Percentiles rank a stretch among this genome's conserved stretches.
Evolutionary conservation across 169 alveolate genomes (phyloP).

Genomic region (Prorocentrum cordatum): DNA sequence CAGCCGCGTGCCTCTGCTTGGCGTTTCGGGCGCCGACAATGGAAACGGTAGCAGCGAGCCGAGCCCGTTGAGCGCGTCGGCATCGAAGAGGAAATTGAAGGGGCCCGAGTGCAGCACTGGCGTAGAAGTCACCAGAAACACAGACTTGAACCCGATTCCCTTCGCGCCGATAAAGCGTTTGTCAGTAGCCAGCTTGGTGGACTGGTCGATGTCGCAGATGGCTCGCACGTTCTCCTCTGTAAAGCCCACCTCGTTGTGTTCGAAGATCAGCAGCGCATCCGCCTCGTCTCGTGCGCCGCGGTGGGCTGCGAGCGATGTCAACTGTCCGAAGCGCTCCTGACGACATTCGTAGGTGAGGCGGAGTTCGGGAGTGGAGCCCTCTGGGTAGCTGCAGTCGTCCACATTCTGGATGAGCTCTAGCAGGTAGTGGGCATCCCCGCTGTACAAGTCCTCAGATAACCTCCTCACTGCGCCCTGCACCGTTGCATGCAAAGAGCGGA

Average conservation of each 20-base stretch:
- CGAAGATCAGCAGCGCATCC: slow-evolving; percentile 27
- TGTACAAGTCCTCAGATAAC: slow-evolving; percentile 35
- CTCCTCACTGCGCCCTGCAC: slow-evolving; percentile 33
- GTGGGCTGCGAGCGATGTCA: neutral
- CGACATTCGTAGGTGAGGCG: slow-evolving; percentile 7
- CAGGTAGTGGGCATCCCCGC: slow-evolving; percentile 47
- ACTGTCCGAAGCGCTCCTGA: neutral
- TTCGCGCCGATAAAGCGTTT: slow-evolving; percentile 42
- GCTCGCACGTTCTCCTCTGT: slow-evolving; percentile 43
- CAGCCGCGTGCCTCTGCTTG: slow-evolving; percentile 2
- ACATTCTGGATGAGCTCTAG: slow-evolving; percentile 45
- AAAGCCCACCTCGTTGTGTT: slow-evolving; percentile 37
- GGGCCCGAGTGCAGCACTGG: slow-evolving; percentile 11
- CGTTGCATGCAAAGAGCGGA: neutral
- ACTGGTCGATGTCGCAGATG: slow-evolving; percentile 20
- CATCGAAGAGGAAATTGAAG: slow-evolving; percentile 17
- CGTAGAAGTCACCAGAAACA: slow-evolving; percentile 27
- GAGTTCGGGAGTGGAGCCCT: slow-evolving; percentile 20
- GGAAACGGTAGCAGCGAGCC: slow-evolving; percentile 36
- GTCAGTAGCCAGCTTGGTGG: slow-evolving; percentile 5
- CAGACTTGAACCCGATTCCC: slow-evolving; percentile 55
- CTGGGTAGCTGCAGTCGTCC: slow-evolving; percentile 37
- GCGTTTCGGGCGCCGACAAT: neutral
- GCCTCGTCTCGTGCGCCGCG: neutral
- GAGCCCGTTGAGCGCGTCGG: slow-evolving; percentile 26